Evolutionary conservation across 2,329 filamentous ascomycete species (phyloP), one percentile per base, ranked within the genome.

Genomic region (Fusarium equiseti): DNA sequence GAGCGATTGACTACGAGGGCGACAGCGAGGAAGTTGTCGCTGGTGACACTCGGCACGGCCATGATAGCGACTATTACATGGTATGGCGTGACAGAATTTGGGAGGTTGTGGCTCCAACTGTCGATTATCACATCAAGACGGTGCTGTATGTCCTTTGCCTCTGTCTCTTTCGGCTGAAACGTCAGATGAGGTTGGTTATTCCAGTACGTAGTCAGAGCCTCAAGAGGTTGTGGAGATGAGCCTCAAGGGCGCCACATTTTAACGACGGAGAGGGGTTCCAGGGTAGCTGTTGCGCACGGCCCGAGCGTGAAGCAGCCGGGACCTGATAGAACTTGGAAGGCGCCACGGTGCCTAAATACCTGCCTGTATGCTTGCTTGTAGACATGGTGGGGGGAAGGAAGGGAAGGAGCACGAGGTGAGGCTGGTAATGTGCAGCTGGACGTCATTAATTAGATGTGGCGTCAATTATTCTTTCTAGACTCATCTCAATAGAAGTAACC

Each of bases 1-100:
- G 92, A 92, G 71, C 92, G 88, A 75, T 89, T 89, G 75, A 93
- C 89, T 71, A 94, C 89, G 42, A 95, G 87, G 54, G 93, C 89
- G 61, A 95, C 89, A 44, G 90, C 92, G 54, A 95, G 79, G 70
- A 89, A 86, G 76, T 88, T 89, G 71, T 86, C 84, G 38, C 81
- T 78, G 76, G 83, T 87, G 59, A 88, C 83, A 56, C 83, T 82
- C 32, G 86, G 80, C 84, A 88, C 88, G 63, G 76, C 76, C 71
- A 72, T 75, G 44, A 40, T 63, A 59, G 61, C 54, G 61, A 46
- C 27, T 62, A 53, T 71, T 48, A 73, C 75, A 77, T 76, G 65
- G 42, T 71, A 71, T 31, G 56, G 32, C 42, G 49, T 49, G 42
- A 38, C 26, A 15, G 38, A 13, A 32, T 20, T 26, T 42, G 18